Percentiles rank a stretch among this genome's conserved stretches.
These are phyloP conservation scores for Boletus fagicola DNA, from an alignment of 768 basidiomycete species.

Conservation along the genomic window DNA sequence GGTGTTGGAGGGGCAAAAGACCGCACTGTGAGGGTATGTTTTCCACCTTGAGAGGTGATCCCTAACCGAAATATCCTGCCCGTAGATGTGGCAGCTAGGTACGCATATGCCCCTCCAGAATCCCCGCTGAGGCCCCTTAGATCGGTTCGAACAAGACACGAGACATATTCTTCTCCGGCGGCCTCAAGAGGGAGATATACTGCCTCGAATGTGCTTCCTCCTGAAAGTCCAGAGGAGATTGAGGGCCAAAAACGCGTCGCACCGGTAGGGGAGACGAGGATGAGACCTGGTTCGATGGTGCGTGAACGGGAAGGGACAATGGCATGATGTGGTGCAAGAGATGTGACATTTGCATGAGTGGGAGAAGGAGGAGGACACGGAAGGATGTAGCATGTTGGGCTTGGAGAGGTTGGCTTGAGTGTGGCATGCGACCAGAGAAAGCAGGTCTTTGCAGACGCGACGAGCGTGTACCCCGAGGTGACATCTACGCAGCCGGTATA, in stretches of 20 bases:
- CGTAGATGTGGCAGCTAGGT: slow-evolving; percentile 63
- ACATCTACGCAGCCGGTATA: slow-evolving; percentile 73
- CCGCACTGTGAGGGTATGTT: slow-evolving; percentile 56
- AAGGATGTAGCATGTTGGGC: slow-evolving; percentile 81
- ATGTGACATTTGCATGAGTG: slow-evolving; percentile 44
- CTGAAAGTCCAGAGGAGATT: slow-evolving; percentile 79
- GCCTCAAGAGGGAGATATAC: slow-evolving; percentile 45
- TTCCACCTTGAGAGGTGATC: slow-evolving; percentile 67
- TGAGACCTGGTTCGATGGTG: slow-evolving; percentile 73
- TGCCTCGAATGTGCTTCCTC: slow-evolving; percentile 61
- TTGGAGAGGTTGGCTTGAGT: slow-evolving; percentile 52
- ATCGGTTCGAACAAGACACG: slow-evolving; percentile 63
- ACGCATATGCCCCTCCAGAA: slow-evolving; percentile 29
- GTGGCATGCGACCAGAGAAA: slow-evolving; percentile 85
- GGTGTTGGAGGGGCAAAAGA: slow-evolving; percentile 54
- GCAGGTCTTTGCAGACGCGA: slow-evolving; percentile 69
- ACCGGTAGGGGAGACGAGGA: slow-evolving; percentile 71
- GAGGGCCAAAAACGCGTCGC: slow-evolving; percentile 85
- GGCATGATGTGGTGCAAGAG: slow-evolving; percentile 47
- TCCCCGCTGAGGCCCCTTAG: slow-evolving; percentile 38
- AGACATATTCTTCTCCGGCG: slow-evolving; percentile 56
- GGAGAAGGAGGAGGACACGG: slow-evolving; percentile 55
- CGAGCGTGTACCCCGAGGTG: slow-evolving; percentile 69
- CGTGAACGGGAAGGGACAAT: slow-evolving; percentile 62
- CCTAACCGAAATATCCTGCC: slow-evolving; percentile 65